Conservation (phyloP, 1,139 yeast genomes). For the Geotrichum bryndzae region DNA sequence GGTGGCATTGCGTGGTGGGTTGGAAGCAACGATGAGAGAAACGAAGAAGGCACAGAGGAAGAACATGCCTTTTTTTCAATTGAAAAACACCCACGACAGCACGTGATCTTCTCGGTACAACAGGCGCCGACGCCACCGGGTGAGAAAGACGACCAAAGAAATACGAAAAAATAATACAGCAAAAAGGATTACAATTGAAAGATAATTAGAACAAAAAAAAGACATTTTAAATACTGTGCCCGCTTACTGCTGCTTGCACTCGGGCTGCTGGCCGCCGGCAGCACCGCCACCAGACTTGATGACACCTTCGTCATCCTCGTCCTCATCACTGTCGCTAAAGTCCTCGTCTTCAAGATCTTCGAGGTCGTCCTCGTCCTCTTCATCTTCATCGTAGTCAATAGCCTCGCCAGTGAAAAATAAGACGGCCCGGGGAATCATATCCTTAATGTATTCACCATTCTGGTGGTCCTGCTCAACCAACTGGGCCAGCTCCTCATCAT, state of each 20-base stretch:
- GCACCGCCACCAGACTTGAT: slow-evolving; percentile 27
- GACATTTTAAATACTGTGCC: background rate
- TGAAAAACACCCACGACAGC: background rate
- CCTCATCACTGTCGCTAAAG: slow-evolving; percentile 33
- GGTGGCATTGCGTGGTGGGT: slow-evolving; percentile 13
- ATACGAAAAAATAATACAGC: background rate
- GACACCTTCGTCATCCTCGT: slow-evolving; percentile 24
- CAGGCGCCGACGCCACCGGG: background rate
- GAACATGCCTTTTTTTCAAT: background rate
- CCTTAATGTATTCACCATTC: slow-evolving; percentile 93
- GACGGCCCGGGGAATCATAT: slow-evolving; percentile 91
- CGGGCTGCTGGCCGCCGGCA: slow-evolving; percentile 21
- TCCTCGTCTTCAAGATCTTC: slow-evolving; percentile 48
- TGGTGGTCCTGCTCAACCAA: slow-evolving; percentile 89
- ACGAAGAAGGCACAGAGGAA: background rate
- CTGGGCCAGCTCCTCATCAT: slow-evolving; percentile 49
- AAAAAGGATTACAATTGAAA: background rate
- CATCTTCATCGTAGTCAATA: slow-evolving; percentile 49
- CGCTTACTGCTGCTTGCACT: slow-evolving; percentile 14
- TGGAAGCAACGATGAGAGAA: background rate
- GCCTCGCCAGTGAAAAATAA: slow-evolving; percentile 99
- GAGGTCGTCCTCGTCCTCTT: slow-evolving; percentile 47
- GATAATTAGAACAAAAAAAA: background rate
- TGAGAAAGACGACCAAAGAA: background rate
- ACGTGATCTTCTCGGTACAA: background rate